Conservation (phyloP, 331 rosid genomes). For the Erythrophleum ivorense region DNA sequence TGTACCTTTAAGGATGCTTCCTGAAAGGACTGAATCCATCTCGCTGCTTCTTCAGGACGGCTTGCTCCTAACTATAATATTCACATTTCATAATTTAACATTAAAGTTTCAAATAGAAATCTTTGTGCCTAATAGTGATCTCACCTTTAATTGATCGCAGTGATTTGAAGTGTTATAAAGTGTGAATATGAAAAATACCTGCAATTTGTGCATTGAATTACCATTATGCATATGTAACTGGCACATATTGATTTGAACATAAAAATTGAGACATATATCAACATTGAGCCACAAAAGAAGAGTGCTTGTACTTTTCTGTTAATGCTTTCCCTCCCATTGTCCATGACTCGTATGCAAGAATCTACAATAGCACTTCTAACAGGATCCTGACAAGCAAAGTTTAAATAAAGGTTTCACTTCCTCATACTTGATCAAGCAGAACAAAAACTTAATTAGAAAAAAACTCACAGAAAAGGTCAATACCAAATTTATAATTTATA, state of each 20-base stretch:
- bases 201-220: constrained; percentile 37
- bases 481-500: constrained; percentile 9
- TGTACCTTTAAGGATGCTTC: constrained; percentile 74
- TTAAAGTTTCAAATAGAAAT: constrained; percentile 23
- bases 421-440: constrained; percentile 15
- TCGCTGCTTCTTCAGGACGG: constrained; percentile 89
- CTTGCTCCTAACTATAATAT: constrained; percentile 81
- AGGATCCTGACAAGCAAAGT: constrained; percentile 61
- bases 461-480: background rate
- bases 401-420: constrained; percentile 20
- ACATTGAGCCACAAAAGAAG: constrained; percentile 15
- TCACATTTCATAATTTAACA: constrained; percentile 28
- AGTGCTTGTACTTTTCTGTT: constrained; percentile 68
- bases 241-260: constrained; percentile 27
- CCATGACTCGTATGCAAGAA: constrained; percentile 80
- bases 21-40: constrained; percentile 86
- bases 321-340: constrained; percentile 86
- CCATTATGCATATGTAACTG: constrained; percentile 20
- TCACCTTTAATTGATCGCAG: constrained; percentile 80
- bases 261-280: constrained; percentile 33
- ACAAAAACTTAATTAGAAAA: constrained; percentile 19
- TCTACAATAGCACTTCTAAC: constrained; percentile 75
- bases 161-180: constrained; percentile 78
- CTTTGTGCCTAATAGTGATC: constrained; percentile 16
- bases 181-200: constrained; percentile 82